Evolutionary conservation across 2,329 filamentous ascomycete species (phyloP).

Genomic region (Ophiostoma piceae): DNA sequence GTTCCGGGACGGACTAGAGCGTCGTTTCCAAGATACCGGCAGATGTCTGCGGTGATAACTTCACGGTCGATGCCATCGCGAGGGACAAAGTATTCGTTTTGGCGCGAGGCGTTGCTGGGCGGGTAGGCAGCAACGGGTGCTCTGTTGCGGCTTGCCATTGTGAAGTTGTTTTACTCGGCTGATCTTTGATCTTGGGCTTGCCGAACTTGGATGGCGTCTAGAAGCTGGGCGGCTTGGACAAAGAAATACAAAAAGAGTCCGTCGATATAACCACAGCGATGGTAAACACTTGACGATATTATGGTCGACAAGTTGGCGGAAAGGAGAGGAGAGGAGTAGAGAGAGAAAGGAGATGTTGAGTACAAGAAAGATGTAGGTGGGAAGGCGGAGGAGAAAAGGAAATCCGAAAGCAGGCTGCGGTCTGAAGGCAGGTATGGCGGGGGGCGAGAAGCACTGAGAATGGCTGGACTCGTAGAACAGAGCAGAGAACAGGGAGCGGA

Average conservation of each 20-base stretch:
- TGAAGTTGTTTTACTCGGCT: not conserved
- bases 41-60: constrained; percentile 79
- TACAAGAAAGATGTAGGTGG: constrained; percentile 1
- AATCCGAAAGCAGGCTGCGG: constrained; percentile 14
- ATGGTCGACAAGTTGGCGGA: not conserved
- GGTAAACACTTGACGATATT: not conserved
- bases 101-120: constrained; percentile 36
- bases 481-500: constrained; percentile 8
- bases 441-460: not conserved
- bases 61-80: constrained; percentile 77
- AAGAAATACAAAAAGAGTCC: not conserved
- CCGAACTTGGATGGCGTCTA: not conserved
- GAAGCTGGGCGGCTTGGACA: not conserved
- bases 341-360: not conserved
- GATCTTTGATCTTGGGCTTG: not conserved
- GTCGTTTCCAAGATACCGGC: constrained; percentile 77
- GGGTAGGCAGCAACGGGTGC: constrained; percentile 4
- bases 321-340: constrained; percentile 3
- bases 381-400: constrained; percentile 10
- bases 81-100: constrained; percentile 76
- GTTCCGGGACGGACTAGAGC: constrained; percentile 70
- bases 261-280: not conserved
- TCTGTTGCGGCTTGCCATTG: constrained; percentile 21
- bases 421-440: not conserved
- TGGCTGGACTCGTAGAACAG: not conserved